Base-by-base conservation (phyloP, 164 flowering plant genomes). In the Protea cynaroides region DNA sequence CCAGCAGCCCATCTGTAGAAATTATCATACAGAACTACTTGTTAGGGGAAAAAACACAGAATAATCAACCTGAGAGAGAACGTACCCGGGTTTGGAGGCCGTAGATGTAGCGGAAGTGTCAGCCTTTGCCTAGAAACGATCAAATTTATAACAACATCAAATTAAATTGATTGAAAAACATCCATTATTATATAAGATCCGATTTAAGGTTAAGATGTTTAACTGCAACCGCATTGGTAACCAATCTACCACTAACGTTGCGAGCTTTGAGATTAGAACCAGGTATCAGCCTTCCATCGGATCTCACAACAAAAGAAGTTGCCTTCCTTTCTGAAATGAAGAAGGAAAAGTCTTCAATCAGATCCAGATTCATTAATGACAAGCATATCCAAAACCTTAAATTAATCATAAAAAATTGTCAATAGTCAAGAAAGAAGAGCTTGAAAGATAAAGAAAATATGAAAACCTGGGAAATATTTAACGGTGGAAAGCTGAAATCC, bases 181-280 rank as follows among this genome's bases (percentile, higher is more conserved):
- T 3, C 49, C 25, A 37, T 18, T 36, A 34, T 36, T 24, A 63
- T 43, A 21, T 15, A 37, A 40, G 68, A 63, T 8, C 7, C 13
- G 6, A 36, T 5, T 53, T 24, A 25, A 24, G 21, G 62, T 29
- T 1, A 18, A 55, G 64, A 63, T 13, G 58, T 25, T 60, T 79
- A 65, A 86, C 88, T 65, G 83, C 88, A 75, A 82, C 91, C 17
- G 85, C 91, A 79, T 77, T 76, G 14, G 81, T 61, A 22, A 75
- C 63, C 66, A 84, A 63, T 18, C 71, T 74, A 15, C 69, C 62
- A 21, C 10, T 10, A 9, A 67, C 56, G 66, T 70, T 63, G 58
- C 69, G 69, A 60, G 56, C 63, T 59, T 65, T 66, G 3, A 29
- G n/a, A 51, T 63, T 74, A 54, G 66, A 65, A 59, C 64, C 68